These are phyloP conservation scores for Solanum virginianum DNA, from an alignment of 257 asterid genomes.

Conservation along the genomic window DNA sequence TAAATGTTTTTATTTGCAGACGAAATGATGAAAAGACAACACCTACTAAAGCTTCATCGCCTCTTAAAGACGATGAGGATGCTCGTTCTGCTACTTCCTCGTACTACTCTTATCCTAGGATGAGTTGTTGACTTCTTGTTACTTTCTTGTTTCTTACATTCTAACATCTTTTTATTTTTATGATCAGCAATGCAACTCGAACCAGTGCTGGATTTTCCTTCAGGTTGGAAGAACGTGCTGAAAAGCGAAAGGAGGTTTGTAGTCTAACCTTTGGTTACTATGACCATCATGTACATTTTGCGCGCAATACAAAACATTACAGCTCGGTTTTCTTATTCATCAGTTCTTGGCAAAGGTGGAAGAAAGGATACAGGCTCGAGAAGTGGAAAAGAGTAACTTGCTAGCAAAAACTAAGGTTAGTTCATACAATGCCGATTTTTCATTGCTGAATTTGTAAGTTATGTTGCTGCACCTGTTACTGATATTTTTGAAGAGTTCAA, in stretches of 20 bases:
- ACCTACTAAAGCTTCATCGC: slow-evolving; percentile 12
- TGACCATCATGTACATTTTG: background rate
- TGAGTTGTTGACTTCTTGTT: background rate
- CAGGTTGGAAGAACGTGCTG: slow-evolving; percentile 76
- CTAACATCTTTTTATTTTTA: background rate
- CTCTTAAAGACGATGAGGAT: slow-evolving; percentile 49
- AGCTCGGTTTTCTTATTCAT: background rate
- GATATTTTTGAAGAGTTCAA: background rate
- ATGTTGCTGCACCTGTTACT: background rate
- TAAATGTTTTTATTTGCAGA: slow-evolving; percentile 17
- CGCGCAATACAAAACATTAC: background rate
- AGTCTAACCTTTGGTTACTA: background rate
- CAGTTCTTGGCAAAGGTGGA: slow-evolving; percentile 86
- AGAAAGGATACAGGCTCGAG: slow-evolving; percentile 76
- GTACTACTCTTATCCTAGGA: slow-evolving; percentile 22
- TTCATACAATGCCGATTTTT: background rate
- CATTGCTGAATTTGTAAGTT: background rate
- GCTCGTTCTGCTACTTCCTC: slow-evolving; percentile 61
- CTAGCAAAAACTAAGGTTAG: slow-evolving; percentile 75
- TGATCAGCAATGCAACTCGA: slow-evolving; percentile 37
- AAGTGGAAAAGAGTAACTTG: slow-evolving; percentile 50
- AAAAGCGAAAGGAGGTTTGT: slow-evolving; percentile 10
- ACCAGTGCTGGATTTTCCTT: slow-evolving; percentile 42
- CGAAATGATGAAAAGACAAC: slow-evolving; percentile 18
- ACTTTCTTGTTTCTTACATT: background rate